Conservation (phyloP, 805 yeast species). For the Lipomyces mesembrius region DNA sequence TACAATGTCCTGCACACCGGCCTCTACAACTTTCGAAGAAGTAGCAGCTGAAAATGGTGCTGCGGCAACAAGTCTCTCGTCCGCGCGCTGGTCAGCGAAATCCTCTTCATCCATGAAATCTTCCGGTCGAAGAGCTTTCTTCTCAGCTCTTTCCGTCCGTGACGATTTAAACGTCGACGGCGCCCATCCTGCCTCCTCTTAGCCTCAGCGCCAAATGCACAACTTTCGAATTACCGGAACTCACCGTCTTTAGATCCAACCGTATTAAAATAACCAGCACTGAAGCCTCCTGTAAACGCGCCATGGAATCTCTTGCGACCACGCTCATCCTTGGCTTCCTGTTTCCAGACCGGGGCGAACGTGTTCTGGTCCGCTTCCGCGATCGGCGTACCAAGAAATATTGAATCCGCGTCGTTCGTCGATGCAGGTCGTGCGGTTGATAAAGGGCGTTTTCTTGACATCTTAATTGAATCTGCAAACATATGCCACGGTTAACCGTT, state of each 20-base stretch:
- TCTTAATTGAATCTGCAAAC: neutral
- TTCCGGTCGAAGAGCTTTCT: conserved; percentile 35
- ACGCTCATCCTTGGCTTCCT: conserved; percentile 39
- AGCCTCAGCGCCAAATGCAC: neutral
- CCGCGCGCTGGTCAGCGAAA: conserved; percentile 36
- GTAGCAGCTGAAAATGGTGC: conserved; percentile 16
- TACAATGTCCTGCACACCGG: neutral
- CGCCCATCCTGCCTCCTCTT: conserved; percentile 39
- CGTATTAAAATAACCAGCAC: conserved; percentile 46
- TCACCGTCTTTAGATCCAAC: conserved; percentile 47
- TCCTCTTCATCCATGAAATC: conserved; percentile 48
- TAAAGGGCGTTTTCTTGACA: conserved; percentile 1
- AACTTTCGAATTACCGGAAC: neutral
- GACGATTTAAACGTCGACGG: conserved; percentile 41
- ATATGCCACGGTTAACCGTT: neutral
- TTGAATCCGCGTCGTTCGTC: neutral
- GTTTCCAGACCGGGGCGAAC: conserved; percentile 38
- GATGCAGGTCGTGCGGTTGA: neutral
- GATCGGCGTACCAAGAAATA: conserved; percentile 30
- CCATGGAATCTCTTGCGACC: conserved; percentile 44
- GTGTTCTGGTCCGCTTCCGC: conserved; percentile 7
- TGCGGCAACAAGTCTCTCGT: conserved; percentile 31
- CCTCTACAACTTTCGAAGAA: too few species aligned
- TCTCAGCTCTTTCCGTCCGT: conserved; percentile 27
- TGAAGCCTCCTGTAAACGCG: conserved; percentile 47